Conservation (phyloP, 192 early-diverging fungal species). For the Coemansia sp. region DNA sequence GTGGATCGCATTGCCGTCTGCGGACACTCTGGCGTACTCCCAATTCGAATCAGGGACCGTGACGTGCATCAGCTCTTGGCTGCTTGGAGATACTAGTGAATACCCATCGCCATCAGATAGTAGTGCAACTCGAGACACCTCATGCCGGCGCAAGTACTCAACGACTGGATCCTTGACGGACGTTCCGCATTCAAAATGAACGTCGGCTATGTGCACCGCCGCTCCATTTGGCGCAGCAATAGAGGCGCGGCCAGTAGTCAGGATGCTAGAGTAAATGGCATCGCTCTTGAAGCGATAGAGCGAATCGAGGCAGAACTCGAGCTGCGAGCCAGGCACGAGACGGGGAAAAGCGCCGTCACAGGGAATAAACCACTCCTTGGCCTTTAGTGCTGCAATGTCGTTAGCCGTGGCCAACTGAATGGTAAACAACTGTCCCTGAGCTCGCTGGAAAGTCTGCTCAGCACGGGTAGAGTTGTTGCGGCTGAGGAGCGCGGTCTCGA, state of each 20-base stretch:
- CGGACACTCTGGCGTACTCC: slow-evolving; percentile 76
- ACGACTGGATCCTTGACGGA: slow-evolving; percentile 80
- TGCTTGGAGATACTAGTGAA: not conserved
- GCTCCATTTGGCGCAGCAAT: slow-evolving; percentile 60
- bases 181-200: slow-evolving; percentile 71
- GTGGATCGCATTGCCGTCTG: slow-evolving; percentile 93
- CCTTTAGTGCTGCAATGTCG: slow-evolving; percentile 80
- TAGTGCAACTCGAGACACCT: slow-evolving; percentile 65
- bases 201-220: slow-evolving; percentile 72
- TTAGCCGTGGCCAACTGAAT: slow-evolving; percentile 66
- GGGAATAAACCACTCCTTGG: slow-evolving; percentile 81
- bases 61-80: not conserved
- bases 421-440: slow-evolving; percentile 68
- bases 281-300: slow-evolving; percentile 64
- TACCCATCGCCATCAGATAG: slow-evolving; percentile 79
- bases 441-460: slow-evolving; percentile 74
- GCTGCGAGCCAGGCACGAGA: slow-evolving; percentile 54
- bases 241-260: slow-evolving; percentile 66
- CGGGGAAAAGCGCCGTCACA: slow-evolving; percentile 10
- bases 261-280: slow-evolving; percentile 65
- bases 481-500: slow-evolving; percentile 81
- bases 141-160: slow-evolving; percentile 79
- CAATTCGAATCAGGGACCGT: slow-evolving; percentile 75
- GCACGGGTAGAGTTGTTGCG: slow-evolving; percentile 76
- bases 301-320: slow-evolving; percentile 85